Conservation (phyloP, 2,329 filamentous ascomycete species). For the Alternaria longipes region DNA sequence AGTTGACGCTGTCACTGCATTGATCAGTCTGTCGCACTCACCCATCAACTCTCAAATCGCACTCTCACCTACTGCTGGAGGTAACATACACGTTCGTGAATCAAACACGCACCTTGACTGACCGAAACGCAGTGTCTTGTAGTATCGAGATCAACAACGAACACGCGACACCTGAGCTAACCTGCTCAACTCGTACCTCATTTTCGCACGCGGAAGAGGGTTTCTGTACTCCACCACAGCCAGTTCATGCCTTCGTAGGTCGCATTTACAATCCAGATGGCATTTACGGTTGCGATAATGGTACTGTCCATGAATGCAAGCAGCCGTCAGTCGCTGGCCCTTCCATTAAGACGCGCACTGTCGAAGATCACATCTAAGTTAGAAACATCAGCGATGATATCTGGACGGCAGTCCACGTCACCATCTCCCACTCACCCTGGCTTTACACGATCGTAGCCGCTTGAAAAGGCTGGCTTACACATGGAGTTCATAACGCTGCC, state of each 20-base stretch:
- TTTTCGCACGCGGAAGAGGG: background rate
- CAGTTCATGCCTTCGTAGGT: background rate
- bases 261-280: background rate
- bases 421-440: background rate
- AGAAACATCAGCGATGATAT: background rate
- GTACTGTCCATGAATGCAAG: background rate
- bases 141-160: background rate
- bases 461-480: background rate
- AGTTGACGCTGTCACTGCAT: conserved; percentile 7
- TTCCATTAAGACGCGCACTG: background rate
- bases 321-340: background rate
- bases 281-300: background rate
- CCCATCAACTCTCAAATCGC: background rate
- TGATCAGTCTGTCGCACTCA: conserved; percentile 7
- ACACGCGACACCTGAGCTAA: background rate
- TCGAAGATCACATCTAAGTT: background rate
- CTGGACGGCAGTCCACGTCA: background rate
- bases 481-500: background rate
- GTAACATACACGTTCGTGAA: background rate
- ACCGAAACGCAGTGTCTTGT: background rate
- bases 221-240: background rate
- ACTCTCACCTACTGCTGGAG: background rate
- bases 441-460: background rate
- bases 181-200: background rate
- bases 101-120: background rate